These are phyloP conservation scores for Globisporangium irregulare DNA, from an alignment of 352 stramenopile species.

Conservation along the genomic window DNA sequence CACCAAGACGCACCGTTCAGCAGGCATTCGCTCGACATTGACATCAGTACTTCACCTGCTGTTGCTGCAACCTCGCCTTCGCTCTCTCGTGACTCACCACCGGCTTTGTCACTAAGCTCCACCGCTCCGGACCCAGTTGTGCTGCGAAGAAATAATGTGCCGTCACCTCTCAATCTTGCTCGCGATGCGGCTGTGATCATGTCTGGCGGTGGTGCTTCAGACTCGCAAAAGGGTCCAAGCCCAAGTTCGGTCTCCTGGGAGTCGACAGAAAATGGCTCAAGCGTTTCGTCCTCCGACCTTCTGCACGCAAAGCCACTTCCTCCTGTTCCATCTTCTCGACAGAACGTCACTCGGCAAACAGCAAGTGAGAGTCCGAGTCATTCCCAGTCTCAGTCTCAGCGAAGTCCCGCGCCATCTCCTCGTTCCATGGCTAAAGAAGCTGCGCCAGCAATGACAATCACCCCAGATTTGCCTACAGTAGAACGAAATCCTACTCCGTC, in stretches of 20 bases:
- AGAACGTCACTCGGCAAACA: background rate
- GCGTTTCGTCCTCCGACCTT: background rate
- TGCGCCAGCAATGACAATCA: slow-evolving; percentile 2
- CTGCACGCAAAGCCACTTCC: background rate
- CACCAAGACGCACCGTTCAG: background rate
- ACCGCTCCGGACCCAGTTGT: background rate
- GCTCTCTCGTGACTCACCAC: background rate
- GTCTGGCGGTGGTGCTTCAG: slow-evolving; percentile 4
- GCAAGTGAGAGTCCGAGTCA: background rate
- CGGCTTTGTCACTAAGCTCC: background rate
- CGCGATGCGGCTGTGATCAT: slow-evolving; percentile 14
- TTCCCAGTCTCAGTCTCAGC: slow-evolving; percentile 3
- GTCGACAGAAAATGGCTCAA: background rate
- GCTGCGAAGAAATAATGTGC: background rate
- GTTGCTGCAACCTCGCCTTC: slow-evolving; percentile 5
- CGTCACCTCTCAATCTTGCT: slow-evolving; percentile 15
- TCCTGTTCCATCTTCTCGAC: background rate
- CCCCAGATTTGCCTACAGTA: background rate
- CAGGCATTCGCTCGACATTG: slow-evolving; percentile 15
- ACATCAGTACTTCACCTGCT: background rate
- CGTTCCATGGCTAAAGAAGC: background rate
- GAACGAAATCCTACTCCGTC: background rate
- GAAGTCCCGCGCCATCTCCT: background rate
- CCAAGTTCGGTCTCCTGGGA: background rate
- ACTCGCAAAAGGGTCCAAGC: background rate